Base-by-base conservation (phyloP, 2,329 filamentous ascomycete genomes). In the Aspergillus chevalieri region DNA sequence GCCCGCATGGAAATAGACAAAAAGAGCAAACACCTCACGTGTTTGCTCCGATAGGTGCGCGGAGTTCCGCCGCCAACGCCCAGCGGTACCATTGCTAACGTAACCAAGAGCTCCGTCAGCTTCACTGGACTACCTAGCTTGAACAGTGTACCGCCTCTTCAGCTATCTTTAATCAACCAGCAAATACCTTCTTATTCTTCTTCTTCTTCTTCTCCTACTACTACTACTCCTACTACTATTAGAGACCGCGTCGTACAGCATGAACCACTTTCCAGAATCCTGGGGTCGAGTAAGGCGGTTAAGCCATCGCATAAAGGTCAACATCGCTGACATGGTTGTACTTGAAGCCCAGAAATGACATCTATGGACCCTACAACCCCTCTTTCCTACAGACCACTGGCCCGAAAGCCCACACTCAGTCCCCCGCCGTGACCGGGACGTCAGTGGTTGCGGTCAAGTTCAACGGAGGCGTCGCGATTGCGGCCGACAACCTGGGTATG, bases 401-500 rank as follows among this genome's bases (percentile, higher is more conserved):
- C 47, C 89, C 91, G 51, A 90, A 83, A 67, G 83, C 90, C 65
- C 89, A 94, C 73, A 96, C 93, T 48, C 90, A 95, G 74, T 84
- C 84, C 28, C 93, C 93, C 64, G 86, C 95, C 59, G 93, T 98
- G 54, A 98, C 93, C 47, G 93, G 93, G 66, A 97, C 93, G 45
- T 97, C 93, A 47, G 93, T 98, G 56, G 74, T 98, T 50, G 93
- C 86, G 57, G 81, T 96, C 69, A 97, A 97, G 78, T 98, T 90
- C 80, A 92, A 90, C 66, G 89, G 91, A 60, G 93, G 93, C 66
- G 90, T 98, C 56, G 91, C 95, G 64, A 92, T 98, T 69, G 93
- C 92, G 47, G 89, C 93, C 63, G 93, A 98, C 74, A 98, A 97
- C 77, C 77, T 98, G 57, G 90, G 90, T 95, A 78, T 49, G 78